Evolutionary conservation across 495 filamentous ascomycete genomes (phyloP).

Genomic region (Apiosordaria backusii): DNA sequence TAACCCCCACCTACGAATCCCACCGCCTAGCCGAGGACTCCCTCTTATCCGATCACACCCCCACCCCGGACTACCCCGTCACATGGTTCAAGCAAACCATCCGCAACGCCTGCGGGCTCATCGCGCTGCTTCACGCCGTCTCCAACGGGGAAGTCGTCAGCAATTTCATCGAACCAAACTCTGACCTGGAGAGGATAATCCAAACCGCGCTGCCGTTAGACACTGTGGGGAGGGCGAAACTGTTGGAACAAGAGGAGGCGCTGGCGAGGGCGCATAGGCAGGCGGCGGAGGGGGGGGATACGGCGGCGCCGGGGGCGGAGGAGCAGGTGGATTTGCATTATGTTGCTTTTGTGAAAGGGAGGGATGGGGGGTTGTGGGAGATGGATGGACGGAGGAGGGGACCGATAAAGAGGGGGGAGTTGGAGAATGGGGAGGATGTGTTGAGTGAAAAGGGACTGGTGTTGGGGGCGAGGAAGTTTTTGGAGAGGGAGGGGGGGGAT

Average conservation of each 20-base stretch:
- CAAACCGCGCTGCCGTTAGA: conserved; percentile 46
- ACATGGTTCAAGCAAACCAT: conserved; percentile 89
- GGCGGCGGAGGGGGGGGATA: conserved; percentile 70
- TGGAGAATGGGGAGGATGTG: conserved; percentile 61
- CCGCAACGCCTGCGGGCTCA: conserved; percentile 74
- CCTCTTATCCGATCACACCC: conserved; percentile 42
- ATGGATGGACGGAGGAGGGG: conserved; percentile 76
- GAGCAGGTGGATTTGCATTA: conserved; percentile 76
- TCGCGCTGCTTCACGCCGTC: conserved; percentile 72
- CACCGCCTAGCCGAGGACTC: conserved; percentile 63
- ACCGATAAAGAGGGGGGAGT: conserved; percentile 55
- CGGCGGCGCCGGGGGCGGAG: conserved; percentile 61
- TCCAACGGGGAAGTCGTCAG: conserved; percentile 53
- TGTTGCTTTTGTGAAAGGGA: conserved; percentile 77
- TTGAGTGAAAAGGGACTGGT: conserved; percentile 63
- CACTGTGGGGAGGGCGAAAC: conserved; percentile 57
- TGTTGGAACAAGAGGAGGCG: conserved; percentile 68
- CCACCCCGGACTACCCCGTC: conserved; percentile 52
- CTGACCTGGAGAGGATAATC: conserved; percentile 42
- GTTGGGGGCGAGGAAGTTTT: conserved; percentile 56
- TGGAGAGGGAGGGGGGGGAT: conserved; percentile 65
- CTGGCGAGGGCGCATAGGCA: conserved; percentile 69
- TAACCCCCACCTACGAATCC: conserved; percentile 65
- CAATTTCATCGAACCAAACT: conserved; percentile 43
- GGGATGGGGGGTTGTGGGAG: conserved; percentile 72